Base-by-base conservation (phyloP, 1,139 yeast genomes). In the Komagataea norvegica region DNA sequence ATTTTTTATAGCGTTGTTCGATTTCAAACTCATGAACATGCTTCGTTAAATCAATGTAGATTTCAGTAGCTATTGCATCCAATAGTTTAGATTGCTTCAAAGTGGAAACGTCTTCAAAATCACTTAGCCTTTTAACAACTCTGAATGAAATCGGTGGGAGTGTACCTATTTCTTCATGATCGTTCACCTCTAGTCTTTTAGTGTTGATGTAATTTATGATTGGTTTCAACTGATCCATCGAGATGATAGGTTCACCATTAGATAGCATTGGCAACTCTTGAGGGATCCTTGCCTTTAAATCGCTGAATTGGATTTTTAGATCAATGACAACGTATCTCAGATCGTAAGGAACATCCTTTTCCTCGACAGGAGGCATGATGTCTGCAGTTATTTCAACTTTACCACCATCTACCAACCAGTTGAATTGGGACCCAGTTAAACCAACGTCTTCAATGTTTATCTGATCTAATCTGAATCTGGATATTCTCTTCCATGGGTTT, bases 341-440 rank as follows among this genome's bases (percentile, higher is more conserved):
- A 8, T 38, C 40, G 10, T 36, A 36, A n/a, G 48, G 43, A 2
- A 34, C 51, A 17, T 50, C 48, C 3, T 55, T 57, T 3, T 60
- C 62, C 15, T 63, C 67, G 19, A 61, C 62, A 1, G 91, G 89
- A 31, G 82, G 64, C 67, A 79, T 76, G 18, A 83, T 73, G 59
- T 83, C 91, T 3, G 86, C 85, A 13, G 71, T 63, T 3, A 83
- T 62, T 45, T 82, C 88, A 2, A 83, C 80, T 47, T 75, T 76
- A 3, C 91, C 39, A 15, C 35, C 89, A 37, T 75, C 77, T 16
- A 71, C 69, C 10, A 82, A 61, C 91, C 91, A 82, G 52, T 79
- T 79, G 53, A 82, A 77, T 49, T 74, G 72, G 51, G 70, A 67
- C 3, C 53, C 46, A 2, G 44, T 42, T 21, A 64, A 38, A 1